phyloP scores from a whole-genome alignment of 371 early-diverging fungal species.

The Mortierella sp. region DNA sequence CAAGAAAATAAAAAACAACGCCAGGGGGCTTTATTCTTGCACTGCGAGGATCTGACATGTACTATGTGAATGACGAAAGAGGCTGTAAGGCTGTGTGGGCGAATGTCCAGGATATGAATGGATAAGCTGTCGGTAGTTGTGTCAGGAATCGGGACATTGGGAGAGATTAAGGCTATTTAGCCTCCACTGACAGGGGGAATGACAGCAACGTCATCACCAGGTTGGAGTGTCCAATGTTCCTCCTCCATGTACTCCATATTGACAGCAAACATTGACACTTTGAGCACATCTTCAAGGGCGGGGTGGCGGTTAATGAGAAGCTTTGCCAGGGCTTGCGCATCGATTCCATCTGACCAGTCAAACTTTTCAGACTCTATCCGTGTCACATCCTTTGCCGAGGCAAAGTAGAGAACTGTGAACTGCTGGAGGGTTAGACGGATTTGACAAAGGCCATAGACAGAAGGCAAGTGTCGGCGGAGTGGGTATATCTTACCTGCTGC shows the following conservation, averaged over 20 bases:
- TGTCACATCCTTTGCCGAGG: slow-evolving; percentile 67
- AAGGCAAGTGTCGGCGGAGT: too few relatives aligned
- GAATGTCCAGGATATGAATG: background rate
- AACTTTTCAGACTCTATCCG: slow-evolving; percentile 56
- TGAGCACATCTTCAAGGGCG: slow-evolving; percentile 54
- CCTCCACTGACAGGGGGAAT: slow-evolving; percentile 87
- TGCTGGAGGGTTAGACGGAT: too few relatives aligned
- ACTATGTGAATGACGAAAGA: too few relatives aligned
- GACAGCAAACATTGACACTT: slow-evolving; percentile 69
- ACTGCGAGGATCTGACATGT: too few relatives aligned
- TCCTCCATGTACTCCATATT: slow-evolving; percentile 76
- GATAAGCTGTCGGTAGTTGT: too few relatives aligned
- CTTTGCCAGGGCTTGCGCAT: slow-evolving; percentile 43
- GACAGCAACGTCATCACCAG: slow-evolving; percentile 72
- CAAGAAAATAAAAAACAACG: background rate
- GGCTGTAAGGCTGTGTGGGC: background rate
- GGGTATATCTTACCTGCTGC: too few relatives aligned
- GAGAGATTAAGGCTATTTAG: slow-evolving; percentile 21
- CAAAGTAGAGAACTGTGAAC: slow-evolving; percentile 70
- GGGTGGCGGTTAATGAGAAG: slow-evolving; percentile 56
- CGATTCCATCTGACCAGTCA: slow-evolving; percentile 42
- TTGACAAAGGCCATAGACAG: too few relatives aligned
- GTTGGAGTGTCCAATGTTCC: slow-evolving; percentile 54
- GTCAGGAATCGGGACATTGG: too few relatives aligned
- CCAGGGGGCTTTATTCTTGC: too few relatives aligned